A percentile compares a stretch with the other conserved stretches of the same genome.
Evolutionary conservation across 2,329 filamentous ascomycete species (phyloP).

Genomic region (Trichoderma gracile): DNA sequence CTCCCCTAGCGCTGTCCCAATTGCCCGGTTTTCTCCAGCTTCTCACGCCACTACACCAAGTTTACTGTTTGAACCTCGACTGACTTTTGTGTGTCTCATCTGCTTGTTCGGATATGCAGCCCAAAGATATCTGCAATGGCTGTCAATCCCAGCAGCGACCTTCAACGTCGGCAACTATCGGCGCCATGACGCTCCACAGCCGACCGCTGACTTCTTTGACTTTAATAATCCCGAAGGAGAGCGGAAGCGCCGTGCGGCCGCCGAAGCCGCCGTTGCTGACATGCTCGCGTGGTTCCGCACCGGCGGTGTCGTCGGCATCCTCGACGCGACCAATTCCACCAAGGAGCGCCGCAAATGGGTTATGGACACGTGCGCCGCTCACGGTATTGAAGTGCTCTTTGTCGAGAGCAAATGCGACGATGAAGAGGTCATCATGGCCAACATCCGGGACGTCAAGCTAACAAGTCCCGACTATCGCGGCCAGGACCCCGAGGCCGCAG

Average conservation of each 20-base stretch:
- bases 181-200: slow-evolving; percentile 84
- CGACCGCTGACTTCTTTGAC: slow-evolving; percentile 93
- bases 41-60: slow-evolving; percentile 20
- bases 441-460: slow-evolving; percentile 96
- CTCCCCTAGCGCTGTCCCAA: slow-evolving; percentile 11
- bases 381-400: slow-evolving; percentile 86
- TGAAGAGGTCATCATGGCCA: slow-evolving; percentile 95
- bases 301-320: slow-evolving; percentile 82
- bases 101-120: slow-evolving; percentile 52
- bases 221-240: slow-evolving; percentile 87
- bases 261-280: slow-evolving; percentile 86
- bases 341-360: slow-evolving; percentile 91
- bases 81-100: neutral
- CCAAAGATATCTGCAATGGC: slow-evolving; percentile 93
- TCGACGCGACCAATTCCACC: slow-evolving; percentile 96
- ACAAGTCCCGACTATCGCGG: slow-evolving; percentile 93
- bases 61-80: neutral
- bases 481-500: slow-evolving; percentile 89
- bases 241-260: slow-evolving; percentile 80
- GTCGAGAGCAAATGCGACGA: slow-evolving; percentile 98
- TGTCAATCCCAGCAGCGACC: slow-evolving; percentile 87
- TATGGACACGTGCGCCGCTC: slow-evolving; percentile 70
- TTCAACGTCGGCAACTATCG: slow-evolving; percentile 99
- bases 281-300: slow-evolving; percentile 91
- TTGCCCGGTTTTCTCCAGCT: slow-evolving; percentile 12